Conservation (phyloP, 129 eudicot genomes). For the Erigeron canadensis region DNA sequence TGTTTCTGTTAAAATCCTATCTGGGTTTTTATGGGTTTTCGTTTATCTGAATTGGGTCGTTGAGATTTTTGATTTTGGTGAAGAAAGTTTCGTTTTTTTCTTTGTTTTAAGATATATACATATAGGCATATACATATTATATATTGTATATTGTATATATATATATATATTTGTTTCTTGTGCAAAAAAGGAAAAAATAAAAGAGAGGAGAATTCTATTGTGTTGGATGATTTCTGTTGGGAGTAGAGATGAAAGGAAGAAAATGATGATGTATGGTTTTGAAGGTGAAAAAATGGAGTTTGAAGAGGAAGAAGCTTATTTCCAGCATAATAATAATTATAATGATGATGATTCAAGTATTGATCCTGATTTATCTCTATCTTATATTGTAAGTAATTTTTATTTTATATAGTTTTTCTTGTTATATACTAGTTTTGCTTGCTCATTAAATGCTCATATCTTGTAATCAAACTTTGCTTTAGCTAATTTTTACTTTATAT, state of each 20-base stretch:
- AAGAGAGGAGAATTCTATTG: background rate
- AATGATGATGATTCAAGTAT: constrained; percentile 40
- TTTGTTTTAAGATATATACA: constrained; percentile 17
- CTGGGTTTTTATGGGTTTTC: constrained; percentile 49
- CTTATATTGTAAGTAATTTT: constrained; percentile 55
- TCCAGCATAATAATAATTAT: constrained; percentile 33
- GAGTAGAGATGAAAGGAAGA: constrained; percentile 71
- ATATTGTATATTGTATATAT: too few species aligned
- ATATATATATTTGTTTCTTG: background rate
- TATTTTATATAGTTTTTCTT: background rate
- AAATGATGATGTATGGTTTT: constrained; percentile 54
- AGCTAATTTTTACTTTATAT: background rate
- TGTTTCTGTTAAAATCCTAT: constrained; percentile 16
- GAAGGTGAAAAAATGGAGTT: constrained; percentile 60
- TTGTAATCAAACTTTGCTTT: constrained; percentile 10
- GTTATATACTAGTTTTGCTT: constrained; percentile 3
- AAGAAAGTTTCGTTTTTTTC: constrained; percentile 15
- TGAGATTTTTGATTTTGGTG: constrained; percentile 31
- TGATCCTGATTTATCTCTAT: constrained; percentile 68
- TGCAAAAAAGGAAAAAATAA: constrained; percentile 15
- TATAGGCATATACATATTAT: background rate
- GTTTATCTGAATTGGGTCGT: constrained; percentile 39
- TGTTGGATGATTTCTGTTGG: constrained; percentile 69
- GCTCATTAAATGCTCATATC: constrained; percentile 1
- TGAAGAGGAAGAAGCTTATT: constrained; percentile 90